These are phyloP conservation scores for Syzygium malaccense DNA, from an alignment of 441 rosid genomes.

Conservation along the genomic window DNA sequence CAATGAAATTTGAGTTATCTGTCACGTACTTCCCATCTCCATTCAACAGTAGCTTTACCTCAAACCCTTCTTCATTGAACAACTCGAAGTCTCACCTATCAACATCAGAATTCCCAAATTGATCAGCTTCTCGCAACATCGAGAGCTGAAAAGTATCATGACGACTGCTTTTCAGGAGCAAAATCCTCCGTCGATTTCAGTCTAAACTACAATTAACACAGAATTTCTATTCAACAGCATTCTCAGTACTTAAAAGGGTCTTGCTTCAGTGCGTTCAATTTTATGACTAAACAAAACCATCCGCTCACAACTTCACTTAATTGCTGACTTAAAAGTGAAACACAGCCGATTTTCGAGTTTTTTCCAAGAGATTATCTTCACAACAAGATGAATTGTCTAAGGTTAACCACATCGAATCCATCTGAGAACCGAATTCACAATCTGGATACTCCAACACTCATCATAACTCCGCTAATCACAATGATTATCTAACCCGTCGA, in stretches of 20 bases:
- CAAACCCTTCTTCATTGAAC: background rate
- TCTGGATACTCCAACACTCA: background rate
- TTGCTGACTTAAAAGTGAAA: background rate
- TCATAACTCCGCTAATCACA: background rate
- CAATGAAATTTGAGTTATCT: background rate
- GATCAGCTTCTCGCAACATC: background rate
- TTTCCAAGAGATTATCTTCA: background rate
- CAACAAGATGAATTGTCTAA: background rate
- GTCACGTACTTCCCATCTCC: background rate
- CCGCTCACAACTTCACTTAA: background rate
- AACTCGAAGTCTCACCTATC: background rate
- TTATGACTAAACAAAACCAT: background rate
- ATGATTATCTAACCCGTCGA: too few relatives aligned
- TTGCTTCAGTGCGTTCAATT: background rate
- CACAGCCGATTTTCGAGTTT: rapidly evolving
- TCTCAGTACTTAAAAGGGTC: background rate
- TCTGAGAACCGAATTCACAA: background rate
- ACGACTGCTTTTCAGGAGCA: background rate
- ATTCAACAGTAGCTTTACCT: background rate
- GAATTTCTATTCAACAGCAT: background rate
- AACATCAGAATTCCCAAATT: background rate
- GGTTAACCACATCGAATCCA: background rate
- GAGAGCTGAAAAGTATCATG: background rate
- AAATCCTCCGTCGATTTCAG: rapidly evolving
- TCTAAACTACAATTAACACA: background rate